These are phyloP conservation scores for Apocynum venetum DNA, from an alignment of 257 asterid genomes.

Conservation along the genomic window DNA sequence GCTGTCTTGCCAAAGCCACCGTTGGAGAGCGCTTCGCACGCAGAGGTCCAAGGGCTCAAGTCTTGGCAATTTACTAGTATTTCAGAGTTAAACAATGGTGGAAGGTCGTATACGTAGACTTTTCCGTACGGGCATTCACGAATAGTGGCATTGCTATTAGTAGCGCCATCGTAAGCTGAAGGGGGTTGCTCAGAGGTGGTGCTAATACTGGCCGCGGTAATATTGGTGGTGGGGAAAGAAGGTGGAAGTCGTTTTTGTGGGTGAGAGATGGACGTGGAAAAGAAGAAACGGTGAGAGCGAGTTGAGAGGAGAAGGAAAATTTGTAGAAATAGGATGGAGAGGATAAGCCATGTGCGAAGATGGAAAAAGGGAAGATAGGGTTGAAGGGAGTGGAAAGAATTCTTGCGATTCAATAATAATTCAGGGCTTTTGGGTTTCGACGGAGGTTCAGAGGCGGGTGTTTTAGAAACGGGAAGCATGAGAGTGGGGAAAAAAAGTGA, in stretches of 20 bases:
- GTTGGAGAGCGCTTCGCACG: slow-evolving; percentile 66
- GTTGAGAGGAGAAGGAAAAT: slow-evolving; percentile 26
- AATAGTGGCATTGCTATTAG: neutral
- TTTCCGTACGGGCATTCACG: slow-evolving; percentile 41
- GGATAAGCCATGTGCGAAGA: slow-evolving; percentile 24
- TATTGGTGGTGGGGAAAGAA: neutral
- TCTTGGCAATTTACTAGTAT: slow-evolving; percentile 41
- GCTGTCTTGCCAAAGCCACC: slow-evolving; percentile 55
- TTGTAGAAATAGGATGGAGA: slow-evolving; percentile 27
- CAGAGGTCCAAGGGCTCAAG: slow-evolving; percentile 57
- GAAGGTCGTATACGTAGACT: slow-evolving; percentile 52
- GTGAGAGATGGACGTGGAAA: slow-evolving; percentile 2
- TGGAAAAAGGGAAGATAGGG: slow-evolving; percentile 11
- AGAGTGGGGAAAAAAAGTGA: neutral
- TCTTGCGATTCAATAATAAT: slow-evolving; percentile 8
- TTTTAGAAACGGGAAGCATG: slow-evolving; percentile 23
- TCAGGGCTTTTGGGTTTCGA: slow-evolving; percentile 10
- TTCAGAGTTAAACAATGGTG: slow-evolving; percentile 46
- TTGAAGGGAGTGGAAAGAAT: slow-evolving; percentile 7
- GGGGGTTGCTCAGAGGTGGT: neutral
- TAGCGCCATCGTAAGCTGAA: neutral
- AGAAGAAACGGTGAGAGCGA: slow-evolving; percentile 14
- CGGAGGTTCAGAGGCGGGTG: slow-evolving; percentile 10
- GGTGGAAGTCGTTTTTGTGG: neutral
- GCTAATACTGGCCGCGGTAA: neutral